These are phyloP conservation scores for Mucor velutinosus DNA, from an alignment of 371 early-diverging fungal species.

Conservation along the genomic window DNA sequence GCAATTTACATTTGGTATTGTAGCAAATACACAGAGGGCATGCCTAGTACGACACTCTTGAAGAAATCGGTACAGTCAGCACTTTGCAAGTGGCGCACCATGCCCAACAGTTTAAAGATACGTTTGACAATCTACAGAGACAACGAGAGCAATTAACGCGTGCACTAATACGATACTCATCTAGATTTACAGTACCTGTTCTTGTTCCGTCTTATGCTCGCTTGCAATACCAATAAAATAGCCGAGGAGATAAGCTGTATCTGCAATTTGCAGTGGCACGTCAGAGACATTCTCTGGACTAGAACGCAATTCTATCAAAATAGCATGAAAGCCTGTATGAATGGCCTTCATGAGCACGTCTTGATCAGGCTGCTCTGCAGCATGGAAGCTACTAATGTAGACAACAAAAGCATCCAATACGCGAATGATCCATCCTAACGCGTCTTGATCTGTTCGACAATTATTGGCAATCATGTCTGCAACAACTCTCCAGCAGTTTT, in stretches of 20 bases:
- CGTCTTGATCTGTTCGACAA: slow-evolving; percentile 8
- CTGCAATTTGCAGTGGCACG: neutral
- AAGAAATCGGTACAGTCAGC: neutral
- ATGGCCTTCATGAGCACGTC: slow-evolving; percentile 1
- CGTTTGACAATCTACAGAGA: slow-evolving; percentile 31
- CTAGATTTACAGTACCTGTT: slow-evolving; percentile 26
- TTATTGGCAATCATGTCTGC: neutral
- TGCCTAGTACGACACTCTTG: neutral
- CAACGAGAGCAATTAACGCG: neutral
- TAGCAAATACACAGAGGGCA: neutral
- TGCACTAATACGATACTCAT: neutral
- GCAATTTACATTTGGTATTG: too few relatives aligned
- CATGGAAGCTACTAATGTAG: slow-evolving; percentile 15
- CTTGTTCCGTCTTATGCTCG: slow-evolving; percentile 19
- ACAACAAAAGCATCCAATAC: slow-evolving; percentile 59
- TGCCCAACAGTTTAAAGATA: slow-evolving; percentile 23
- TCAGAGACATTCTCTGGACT: neutral
- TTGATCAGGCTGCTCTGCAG: neutral
- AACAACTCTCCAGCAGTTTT: neutral
- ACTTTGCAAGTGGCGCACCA: neutral
- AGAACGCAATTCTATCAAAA: slow-evolving; percentile 12
- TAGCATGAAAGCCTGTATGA: slow-evolving; percentile 5
- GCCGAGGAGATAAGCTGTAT: slow-evolving; percentile 23
- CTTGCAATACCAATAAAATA: slow-evolving; percentile 8
- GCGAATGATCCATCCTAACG: slow-evolving; percentile 49